These are phyloP conservation scores for Leonotis leonurus DNA, from an alignment of 257 asterid genomes.

Conservation along the genomic window DNA sequence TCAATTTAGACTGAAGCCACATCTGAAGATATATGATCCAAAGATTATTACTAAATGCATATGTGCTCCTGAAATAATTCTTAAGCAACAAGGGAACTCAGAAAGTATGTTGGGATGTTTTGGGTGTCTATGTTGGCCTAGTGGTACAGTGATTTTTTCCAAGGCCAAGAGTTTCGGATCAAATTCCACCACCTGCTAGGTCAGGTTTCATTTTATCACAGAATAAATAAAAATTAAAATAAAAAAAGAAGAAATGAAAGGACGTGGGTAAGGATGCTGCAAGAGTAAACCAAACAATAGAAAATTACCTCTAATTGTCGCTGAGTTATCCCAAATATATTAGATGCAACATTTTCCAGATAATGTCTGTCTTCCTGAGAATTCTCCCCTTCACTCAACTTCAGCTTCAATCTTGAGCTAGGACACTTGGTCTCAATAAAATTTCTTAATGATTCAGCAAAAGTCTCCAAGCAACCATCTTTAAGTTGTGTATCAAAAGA, in stretches of 20 bases:
- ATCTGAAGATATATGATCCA: neutral
- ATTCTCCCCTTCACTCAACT: conserved; percentile 26
- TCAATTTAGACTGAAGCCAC: neutral
- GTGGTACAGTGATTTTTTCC: too few species aligned
- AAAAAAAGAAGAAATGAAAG: conserved; percentile 5
- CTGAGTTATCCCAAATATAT: conserved; percentile 64
- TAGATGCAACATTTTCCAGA: conserved; percentile 45
- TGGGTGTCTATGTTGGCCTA: too few species aligned
- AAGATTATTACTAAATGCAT: neutral
- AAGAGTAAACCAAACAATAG: neutral
- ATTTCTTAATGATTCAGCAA: conserved; percentile 44
- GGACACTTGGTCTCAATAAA: conserved; percentile 42
- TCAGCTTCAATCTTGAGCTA: conserved; percentile 28
- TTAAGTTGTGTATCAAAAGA: conserved; percentile 32
- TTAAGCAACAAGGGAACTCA: too few species aligned
- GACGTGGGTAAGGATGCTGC: neutral
- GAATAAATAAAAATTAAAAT: too few species aligned
- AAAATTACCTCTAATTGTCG: conserved; percentile 62
- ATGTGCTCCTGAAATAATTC: neutral
- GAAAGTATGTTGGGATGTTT: too few species aligned
- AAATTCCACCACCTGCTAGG: too few species aligned
- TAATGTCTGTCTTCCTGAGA: conserved; percentile 29
- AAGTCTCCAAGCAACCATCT: conserved; percentile 62
- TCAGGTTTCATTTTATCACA: too few species aligned
- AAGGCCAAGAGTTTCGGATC: too few species aligned